Conservation (phyloP, 768 basidiomycete species). For the Lentinula raphanica region DNA sequence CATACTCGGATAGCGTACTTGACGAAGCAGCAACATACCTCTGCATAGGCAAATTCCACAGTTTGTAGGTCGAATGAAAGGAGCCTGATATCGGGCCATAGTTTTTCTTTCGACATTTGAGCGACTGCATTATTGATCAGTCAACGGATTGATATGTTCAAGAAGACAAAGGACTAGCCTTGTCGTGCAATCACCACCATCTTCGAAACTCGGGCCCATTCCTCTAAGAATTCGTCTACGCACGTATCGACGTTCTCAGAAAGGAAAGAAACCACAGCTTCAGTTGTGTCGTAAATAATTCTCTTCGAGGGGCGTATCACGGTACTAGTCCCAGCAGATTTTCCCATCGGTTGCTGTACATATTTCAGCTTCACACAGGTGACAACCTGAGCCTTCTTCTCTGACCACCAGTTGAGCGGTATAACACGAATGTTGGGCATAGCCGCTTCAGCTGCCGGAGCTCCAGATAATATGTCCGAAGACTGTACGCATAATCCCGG, state of each 20-base stretch:
- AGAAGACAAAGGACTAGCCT: constrained; percentile 37
- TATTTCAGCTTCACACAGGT: constrained; percentile 90
- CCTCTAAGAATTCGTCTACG: constrained; percentile 85
- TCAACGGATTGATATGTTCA: background rate
- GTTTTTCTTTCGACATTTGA: constrained; percentile 69
- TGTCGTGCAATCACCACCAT: constrained; percentile 92
- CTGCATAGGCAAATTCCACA: constrained; percentile 82
- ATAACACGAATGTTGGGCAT: constrained; percentile 90
- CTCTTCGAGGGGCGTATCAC: constrained; percentile 81
- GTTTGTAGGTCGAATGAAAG: constrained; percentile 89
- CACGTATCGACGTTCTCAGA: constrained; percentile 85
- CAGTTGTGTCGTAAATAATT: constrained; percentile 84
- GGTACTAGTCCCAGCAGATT: constrained; percentile 51
- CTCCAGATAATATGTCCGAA: constrained; percentile 72
- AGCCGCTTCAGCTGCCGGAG: constrained; percentile 84
- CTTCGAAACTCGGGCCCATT: constrained; percentile 90
- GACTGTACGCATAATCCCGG: constrained; percentile 83
- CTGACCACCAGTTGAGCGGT: constrained; percentile 89
- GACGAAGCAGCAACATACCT: constrained; percentile 27
- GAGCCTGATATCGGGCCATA: constrained; percentile 73
- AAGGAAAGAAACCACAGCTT: constrained; percentile 85
- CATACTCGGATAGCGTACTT: background rate
- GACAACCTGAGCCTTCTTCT: constrained; percentile 73
- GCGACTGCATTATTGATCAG: constrained; percentile 46
- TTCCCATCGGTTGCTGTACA: constrained; percentile 80